A percentile compares a stretch with the other conserved stretches of the same genome.
These are phyloP conservation scores for Trifolium pratense DNA, from an alignment of 306 rosid species.

Conservation along the genomic window DNA sequence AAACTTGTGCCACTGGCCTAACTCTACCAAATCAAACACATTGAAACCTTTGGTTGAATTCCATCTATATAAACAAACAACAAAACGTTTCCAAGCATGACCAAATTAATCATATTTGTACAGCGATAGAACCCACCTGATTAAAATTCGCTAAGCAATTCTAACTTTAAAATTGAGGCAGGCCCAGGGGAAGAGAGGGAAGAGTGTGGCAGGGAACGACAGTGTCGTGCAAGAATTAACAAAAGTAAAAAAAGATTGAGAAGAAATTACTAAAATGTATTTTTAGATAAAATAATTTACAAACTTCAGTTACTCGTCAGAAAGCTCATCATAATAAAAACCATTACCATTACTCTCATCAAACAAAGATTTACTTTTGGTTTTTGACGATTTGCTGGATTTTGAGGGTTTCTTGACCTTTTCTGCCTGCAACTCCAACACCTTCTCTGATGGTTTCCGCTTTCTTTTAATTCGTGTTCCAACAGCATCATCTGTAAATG, in stretches of 20 bases:
- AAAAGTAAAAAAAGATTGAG: not conserved
- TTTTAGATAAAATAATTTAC: not conserved
- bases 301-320: slow-evolving; percentile 53
- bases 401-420: slow-evolving; percentile 68
- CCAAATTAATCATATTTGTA: not conserved
- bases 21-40: not conserved
- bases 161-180: not conserved
- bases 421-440: slow-evolving; percentile 86
- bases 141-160: not conserved
- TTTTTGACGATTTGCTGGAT: slow-evolving; percentile 54
- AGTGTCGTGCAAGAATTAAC: not conserved
- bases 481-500: slow-evolving; percentile 64
- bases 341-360: slow-evolving; percentile 59
- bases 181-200: not conserved
- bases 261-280: not conserved
- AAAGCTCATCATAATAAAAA: slow-evolving; percentile 54
- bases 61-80: no score
- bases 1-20: not conserved
- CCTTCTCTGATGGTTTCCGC: slow-evolving; percentile 88
- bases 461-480: slow-evolving; percentile 67
- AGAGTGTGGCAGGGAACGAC: not conserved
- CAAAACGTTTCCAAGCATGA: not conserved
- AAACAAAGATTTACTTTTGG: slow-evolving; percentile 52
- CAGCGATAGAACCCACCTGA: not conserved
- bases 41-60: no score